Evolutionary conservation across 2,329 filamentous ascomycete genomes (phyloP), one percentile per base, ranked within the genome.

Genomic region (Diaporthe ilicicola): DNA sequence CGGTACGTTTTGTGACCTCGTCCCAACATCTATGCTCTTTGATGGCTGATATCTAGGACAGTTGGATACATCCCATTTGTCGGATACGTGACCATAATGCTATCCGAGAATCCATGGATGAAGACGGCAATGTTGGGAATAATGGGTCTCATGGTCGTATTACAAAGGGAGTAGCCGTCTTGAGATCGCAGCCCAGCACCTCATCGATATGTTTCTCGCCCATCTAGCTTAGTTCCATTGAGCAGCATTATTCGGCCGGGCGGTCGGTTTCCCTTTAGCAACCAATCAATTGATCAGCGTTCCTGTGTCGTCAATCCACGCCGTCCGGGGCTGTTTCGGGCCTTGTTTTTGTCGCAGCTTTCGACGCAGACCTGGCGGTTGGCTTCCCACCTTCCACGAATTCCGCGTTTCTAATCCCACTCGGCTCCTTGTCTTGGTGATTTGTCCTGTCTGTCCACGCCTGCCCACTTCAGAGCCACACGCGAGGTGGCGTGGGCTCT

Each of bases 91-190:
- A 99, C 96, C 1, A 99, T 99, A 76, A 86, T 98, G 81, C 86
- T 99, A 73, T 96, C 93, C 74, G 96, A 99, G 81, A 92, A 99
- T 80, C 96, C 96, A 7, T 98, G 95, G 95, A 81, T 98, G 76
- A 99, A 99, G 89, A 97, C 94, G 53, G 95, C 91, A 32, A 93
- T 98, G 91, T 82, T 99, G 78, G 95, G 94, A 1, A 88, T 98
- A 64, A 99, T 99, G 96, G 96, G 95, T 1, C 81, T 98, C 77
- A 90, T 97, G 84, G 96, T 98, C 32, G 92, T 99, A 59, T 81
- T 99, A 76, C 96, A 99, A 81, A 86, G 95, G 78, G 96, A 99
- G 85, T 98, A 73, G 69, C 29, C n/a, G 29, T 37, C n/a, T n/a
- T 50, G 53, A 22, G 59, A 48, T 13, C 1, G 29, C 42, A 10